phyloP scores from a whole-genome alignment of 2,329 filamentous ascomycete genomes.

The Endoconidiophora polonica region DNA sequence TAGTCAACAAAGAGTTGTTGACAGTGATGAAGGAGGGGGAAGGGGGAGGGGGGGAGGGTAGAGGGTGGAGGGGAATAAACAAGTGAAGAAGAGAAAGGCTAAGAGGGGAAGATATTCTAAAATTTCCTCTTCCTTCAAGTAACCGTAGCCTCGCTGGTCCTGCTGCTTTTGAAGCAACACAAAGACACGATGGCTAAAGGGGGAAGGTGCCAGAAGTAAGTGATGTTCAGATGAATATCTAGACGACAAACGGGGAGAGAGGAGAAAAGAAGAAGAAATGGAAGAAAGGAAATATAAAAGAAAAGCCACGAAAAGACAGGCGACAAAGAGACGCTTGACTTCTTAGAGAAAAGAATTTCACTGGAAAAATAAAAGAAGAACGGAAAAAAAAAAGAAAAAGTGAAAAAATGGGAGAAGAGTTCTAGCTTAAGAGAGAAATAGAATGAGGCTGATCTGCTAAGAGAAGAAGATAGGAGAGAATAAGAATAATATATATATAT shows the following conservation, averaged over 20 bases:
- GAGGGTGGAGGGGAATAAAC: constrained; percentile 1
- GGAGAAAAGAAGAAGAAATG: not conserved
- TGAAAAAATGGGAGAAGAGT: constrained; percentile 11
- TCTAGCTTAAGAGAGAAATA: constrained; percentile 13
- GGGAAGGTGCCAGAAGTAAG: too few relatives aligned
- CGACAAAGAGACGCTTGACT: not conserved
- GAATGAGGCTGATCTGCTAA: constrained; percentile 7
- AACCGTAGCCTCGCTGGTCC: not conserved
- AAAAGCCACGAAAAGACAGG: not conserved
- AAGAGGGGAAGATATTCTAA: not conserved
- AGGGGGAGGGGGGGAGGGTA: constrained; percentile 4
- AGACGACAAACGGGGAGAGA: not conserved
- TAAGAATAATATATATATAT: not conserved
- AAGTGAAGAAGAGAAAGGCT: not conserved
- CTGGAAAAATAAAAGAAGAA: not conserved
- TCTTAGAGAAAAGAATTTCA: not conserved
- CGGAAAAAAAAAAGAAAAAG: not conserved
- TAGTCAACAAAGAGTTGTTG: constrained; percentile 6
- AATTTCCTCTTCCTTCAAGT: not conserved
- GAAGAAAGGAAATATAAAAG: not conserved
- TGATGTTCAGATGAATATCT: too few relatives aligned
- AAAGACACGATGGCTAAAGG: not conserved
- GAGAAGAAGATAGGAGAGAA: constrained; percentile 9
- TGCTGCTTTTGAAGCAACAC: not conserved
- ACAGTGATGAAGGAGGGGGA: not conserved